These are phyloP conservation scores for Erysimum pusillum DNA, from an alignment of 441 rosid genomes.

Conservation along the genomic window DNA sequence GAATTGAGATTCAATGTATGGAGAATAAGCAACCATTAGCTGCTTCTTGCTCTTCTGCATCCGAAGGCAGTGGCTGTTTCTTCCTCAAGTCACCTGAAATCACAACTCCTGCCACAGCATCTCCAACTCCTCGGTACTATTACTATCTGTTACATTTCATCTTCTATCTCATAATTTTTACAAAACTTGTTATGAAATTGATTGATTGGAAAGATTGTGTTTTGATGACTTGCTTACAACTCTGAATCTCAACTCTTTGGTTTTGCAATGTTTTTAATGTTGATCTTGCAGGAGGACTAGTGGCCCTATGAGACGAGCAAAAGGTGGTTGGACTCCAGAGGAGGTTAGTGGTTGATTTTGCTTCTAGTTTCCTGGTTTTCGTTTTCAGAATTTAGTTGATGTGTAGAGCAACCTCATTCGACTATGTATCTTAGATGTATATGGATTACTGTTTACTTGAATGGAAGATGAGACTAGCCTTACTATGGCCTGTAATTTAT, in stretches of 20 bases:
- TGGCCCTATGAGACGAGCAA: conserved; percentile 95
- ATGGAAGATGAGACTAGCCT: conserved; percentile 6
- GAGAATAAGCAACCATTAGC: conserved; percentile 80
- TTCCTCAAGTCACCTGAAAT: conserved; percentile 71
- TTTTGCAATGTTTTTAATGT: conserved; percentile 27
- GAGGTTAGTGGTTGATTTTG: conserved; percentile 62
- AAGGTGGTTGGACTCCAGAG: conserved; percentile 98
- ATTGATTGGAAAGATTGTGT: neutral
- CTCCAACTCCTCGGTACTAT: conserved; percentile 72
- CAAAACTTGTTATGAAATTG: neutral
- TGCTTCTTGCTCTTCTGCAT: conserved; percentile 76
- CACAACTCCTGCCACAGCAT: conserved; percentile 68
- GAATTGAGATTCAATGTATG: conserved; percentile 68
- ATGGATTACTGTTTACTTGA: neutral
- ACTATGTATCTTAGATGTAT: neutral
- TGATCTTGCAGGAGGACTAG: conserved; percentile 75
- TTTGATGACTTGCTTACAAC: neutral
- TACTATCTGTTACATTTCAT: neutral
- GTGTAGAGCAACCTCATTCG: neutral
- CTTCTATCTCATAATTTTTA: neutral
- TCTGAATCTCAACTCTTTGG: neutral
- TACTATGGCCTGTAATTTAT: conserved; percentile 22
- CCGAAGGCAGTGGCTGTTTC: conserved; percentile 79
- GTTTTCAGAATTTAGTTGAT: neutral
- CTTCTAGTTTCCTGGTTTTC: neutral